Evolutionary conservation across 2,329 filamentous ascomycete genomes (phyloP), one percentile per base, ranked within the genome.

Genomic region (Clonostachys chloroleuca): DNA sequence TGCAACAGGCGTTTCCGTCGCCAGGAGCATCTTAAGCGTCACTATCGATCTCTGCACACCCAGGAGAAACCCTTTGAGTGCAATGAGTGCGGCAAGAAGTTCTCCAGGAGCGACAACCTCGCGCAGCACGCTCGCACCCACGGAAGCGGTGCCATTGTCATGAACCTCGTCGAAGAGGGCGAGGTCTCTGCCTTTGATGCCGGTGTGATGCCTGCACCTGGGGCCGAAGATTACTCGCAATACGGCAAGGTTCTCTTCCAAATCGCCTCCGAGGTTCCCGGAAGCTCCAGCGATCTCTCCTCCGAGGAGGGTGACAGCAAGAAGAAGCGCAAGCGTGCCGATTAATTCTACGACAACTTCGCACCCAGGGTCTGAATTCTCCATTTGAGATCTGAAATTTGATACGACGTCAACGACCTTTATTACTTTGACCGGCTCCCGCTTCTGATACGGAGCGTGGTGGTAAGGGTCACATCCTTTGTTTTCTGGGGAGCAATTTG

Each of bases 51-150:
- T 49, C 89, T 99, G 43, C 94, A 99, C 78, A 99, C 94, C 2
- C 87, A 95, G 63, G 94, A 97, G 66, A 99, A 97, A 84, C 94
- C 94, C 6, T 99, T 97, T 61, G 90, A 95, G 73, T 99, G 94
- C 78, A 82, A 84, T 55, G 92, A 99, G 73, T 99, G 94, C 62
- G 92, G 94, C 59, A 99, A 99, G 86, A 96, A 95, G 77, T 99
- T 97, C 74, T 97, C 92, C 17, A 87, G 94, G 59, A 95, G 89
- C 58, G 94, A 99, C 73, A 99, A 99, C 76, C 81, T 99, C 14
- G 89, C 91, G 20, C 94, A 99, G 72, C 94, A 99, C 66, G 86
- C 94, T 54, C 84, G 94, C 53, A 99, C 94, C 5, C 94, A 99
- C 62, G 91, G 91, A 48, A 87, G 85, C 49, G 90, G 91, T 52